Conservation (phyloP, 1,139 yeast genomes). For the Zygosaccharomyces sapae region DNA sequence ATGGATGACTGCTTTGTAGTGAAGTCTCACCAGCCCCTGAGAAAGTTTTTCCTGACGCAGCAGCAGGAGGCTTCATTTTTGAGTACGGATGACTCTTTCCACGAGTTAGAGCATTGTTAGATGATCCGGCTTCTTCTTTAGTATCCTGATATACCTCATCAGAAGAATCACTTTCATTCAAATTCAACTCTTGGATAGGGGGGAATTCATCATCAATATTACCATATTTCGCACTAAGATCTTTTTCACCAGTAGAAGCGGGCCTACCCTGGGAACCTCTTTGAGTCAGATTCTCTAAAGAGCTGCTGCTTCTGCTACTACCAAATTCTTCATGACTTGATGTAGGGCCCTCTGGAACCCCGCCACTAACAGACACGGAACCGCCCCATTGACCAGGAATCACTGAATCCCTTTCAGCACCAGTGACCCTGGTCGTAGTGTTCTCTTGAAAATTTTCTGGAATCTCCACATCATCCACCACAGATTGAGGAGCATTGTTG, state of each 20-base stretch:
- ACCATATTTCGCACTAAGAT: constrained; percentile 6
- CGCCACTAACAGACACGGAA: constrained; percentile 1
- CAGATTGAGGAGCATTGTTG: constrained; percentile 87
- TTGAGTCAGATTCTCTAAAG: constrained; percentile 5
- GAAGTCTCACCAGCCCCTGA: constrained; percentile 1
- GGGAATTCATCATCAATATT: constrained; percentile 55
- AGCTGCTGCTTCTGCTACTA: neutral
- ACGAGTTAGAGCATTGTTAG: neutral
- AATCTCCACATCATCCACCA: constrained; percentile 37
- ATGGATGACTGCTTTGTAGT: neutral
- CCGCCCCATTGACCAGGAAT: constrained; percentile 26
- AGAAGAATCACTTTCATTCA: constrained; percentile 55
- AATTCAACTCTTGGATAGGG: constrained; percentile 62
- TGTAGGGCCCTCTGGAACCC: constrained; percentile 5
- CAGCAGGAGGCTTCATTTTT: neutral
- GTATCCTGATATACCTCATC: constrained; percentile 48
- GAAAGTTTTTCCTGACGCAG: constrained; percentile 13
- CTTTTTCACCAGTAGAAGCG: neutral
- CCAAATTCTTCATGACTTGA: neutral
- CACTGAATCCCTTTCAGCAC: constrained; percentile 4
- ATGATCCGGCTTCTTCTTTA: constrained; percentile 31
- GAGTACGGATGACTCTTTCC: neutral
- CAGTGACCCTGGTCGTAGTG: constrained; percentile 5
- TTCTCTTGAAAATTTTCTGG: constrained; percentile 21
- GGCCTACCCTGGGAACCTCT: constrained; percentile 8